These are phyloP conservation scores for Zasmidium angulare DNA, from an alignment of 2,329 filamentous ascomycete species.

Conservation along the genomic window DNA sequence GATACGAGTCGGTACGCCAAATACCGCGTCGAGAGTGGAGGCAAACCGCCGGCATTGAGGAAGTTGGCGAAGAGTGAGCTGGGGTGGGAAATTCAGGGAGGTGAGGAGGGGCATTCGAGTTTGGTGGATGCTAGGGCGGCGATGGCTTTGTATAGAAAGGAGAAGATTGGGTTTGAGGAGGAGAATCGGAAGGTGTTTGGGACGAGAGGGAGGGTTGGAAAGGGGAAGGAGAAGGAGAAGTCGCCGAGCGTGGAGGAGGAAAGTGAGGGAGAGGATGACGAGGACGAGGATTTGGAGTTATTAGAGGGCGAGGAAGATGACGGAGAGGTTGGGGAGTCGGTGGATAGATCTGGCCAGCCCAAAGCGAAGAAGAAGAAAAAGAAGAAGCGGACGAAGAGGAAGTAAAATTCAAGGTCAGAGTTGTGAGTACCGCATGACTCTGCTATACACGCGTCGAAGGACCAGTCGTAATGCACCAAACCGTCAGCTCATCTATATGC, in stretches of 20 bases:
- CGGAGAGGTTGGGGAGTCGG: constrained; percentile 23
- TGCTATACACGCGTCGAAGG: background rate
- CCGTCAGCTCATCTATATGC: too few species aligned
- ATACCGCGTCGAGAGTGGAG: constrained; percentile 69
- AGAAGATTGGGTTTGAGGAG: constrained; percentile 82
- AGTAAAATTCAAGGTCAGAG: constrained; percentile 13
- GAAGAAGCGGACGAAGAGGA: constrained; percentile 36
- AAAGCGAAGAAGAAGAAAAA: constrained; percentile 34
- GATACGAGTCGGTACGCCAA: constrained; percentile 78
- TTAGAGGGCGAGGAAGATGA: constrained; percentile 33
- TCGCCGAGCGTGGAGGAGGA: constrained; percentile 21
- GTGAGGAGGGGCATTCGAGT: constrained; percentile 60
- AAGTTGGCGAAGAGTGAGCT: constrained; percentile 57
- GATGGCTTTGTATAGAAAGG: constrained; percentile 82
- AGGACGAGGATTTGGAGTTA: constrained; percentile 26
- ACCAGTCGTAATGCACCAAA: too few species aligned
- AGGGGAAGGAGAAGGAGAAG: constrained; percentile 22
- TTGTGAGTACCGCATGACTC: background rate
- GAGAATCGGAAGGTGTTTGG: constrained; percentile 70
- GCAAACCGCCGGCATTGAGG: constrained; percentile 68
- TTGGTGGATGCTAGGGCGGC: constrained; percentile 80
- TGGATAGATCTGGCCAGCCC: constrained; percentile 27
- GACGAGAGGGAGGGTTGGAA: constrained; percentile 21
- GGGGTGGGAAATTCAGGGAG: constrained; percentile 60
- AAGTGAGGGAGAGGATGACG: constrained; percentile 23